Evolutionary conservation across 2,329 filamentous ascomycete species (phyloP), one percentile per base, ranked within the genome.

Genomic region (Fusarium napiforme): DNA sequence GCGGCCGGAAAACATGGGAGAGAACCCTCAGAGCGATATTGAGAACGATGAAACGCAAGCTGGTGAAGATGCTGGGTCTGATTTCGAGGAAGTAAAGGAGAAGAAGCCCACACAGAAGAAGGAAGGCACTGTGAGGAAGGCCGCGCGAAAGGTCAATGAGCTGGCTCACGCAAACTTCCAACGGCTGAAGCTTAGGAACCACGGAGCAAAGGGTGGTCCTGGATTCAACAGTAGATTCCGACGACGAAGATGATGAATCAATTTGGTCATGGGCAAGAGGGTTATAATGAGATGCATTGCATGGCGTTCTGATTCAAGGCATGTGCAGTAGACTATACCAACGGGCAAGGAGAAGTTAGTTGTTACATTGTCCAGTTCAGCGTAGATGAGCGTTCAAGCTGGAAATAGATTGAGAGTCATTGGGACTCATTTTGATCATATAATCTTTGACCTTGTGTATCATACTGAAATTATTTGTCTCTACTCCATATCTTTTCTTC

Each of bases 111-210:
- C 78, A 18, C 77, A 79, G 26, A 80, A 79, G 57, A 82, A 83
- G 71, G 84, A 83, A 42, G 85, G 84, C 21, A 79, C 81, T 40
- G 83, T 90, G 49, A 87, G 86, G 78, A 88, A 87, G 79, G 83
- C 83, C 10, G 84, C 83, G 30, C 86, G 86, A 75, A 93, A 92
- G 82, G 88, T 92, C 56, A 91, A 89, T 76, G 89, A 89, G 71
- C 80, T 90, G 74, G 90, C 90, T 19, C 88, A 92, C 75, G 86
- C 89, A 69, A 93, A 93, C 82, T 93, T 92, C 81, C 90, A 90
- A 79, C 83, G 89, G 62, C 79, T 93, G 67, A 92, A 93, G 83
- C 82, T 93, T 77, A 85, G 84, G 75, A 91, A 91, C 75, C 82
- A 85, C 7, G 90, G 90, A 7, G 82, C 88, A n/a, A 92, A 91